Conservation (phyloP, 1,284 basidiomycete genomes). For the Trichosporon sp. region DNA sequence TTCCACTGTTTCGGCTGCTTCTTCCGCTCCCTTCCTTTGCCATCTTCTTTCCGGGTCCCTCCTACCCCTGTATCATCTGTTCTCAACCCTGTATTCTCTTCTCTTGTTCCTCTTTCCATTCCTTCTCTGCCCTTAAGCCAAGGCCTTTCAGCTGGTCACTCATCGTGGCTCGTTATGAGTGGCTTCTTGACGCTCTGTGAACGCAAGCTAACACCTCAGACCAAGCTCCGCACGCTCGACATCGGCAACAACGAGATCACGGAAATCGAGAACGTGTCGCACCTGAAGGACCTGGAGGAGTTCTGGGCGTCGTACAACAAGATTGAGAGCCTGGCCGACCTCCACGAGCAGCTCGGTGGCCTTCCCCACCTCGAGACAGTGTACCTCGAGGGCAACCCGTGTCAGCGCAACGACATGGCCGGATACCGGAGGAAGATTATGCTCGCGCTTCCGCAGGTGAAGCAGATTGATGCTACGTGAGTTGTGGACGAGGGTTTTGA, state of each 20-base stretch:
- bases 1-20: constrained; percentile 4
- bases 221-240: constrained; percentile 78
- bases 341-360: constrained; percentile 69
- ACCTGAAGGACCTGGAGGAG: constrained; percentile 72
- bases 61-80: too few relatives aligned
- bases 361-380: constrained; percentile 71
- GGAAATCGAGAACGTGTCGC: constrained; percentile 71
- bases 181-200: too few relatives aligned
- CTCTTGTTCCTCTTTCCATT: background rate
- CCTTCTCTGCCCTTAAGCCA: too few relatives aligned
- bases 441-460: constrained; percentile 76
- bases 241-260: constrained; percentile 78
- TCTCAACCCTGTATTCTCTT: too few relatives aligned
- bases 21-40: too few relatives aligned
- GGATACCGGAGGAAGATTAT: constrained; percentile 86
- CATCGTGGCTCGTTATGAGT: too few relatives aligned
- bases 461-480: constrained; percentile 92
- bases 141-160: too few relatives aligned
- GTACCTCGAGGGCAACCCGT: constrained; percentile 92
- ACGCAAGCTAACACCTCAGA: constrained; percentile 49
- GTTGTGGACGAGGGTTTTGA: constrained; percentile 36
- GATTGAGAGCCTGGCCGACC: constrained; percentile 61
- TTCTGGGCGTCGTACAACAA: constrained; percentile 92
- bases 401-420: constrained; percentile 69
- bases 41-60: too few relatives aligned